Conservation (phyloP, 805 yeast species). For the Candida berthetii region DNA sequence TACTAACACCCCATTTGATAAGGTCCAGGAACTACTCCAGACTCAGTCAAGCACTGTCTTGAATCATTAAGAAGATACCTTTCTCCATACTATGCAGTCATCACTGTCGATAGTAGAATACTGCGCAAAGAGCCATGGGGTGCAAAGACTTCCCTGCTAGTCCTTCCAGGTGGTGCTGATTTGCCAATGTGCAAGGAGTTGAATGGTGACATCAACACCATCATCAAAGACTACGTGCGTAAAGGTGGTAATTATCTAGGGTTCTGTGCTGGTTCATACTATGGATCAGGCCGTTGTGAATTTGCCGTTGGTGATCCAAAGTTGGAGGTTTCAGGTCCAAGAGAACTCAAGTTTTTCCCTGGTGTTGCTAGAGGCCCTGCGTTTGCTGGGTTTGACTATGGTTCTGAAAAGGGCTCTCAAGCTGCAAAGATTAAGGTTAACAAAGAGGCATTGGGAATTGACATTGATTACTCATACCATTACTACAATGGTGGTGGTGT, state of each 20-base stretch:
- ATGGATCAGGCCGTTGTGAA: constrained; percentile 67
- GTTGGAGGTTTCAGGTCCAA: constrained; percentile 78
- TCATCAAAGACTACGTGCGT: constrained; percentile 57
- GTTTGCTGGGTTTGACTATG: constrained; percentile 73
- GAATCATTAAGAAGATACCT: constrained; percentile 69
- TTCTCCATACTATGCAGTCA: constrained; percentile 86
- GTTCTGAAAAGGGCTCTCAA: constrained; percentile 68
- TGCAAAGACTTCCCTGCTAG: constrained; percentile 68
- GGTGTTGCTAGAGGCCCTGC: constrained; percentile 83
- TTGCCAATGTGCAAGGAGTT: constrained; percentile 73
- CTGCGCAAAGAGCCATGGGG: constrained; percentile 85
- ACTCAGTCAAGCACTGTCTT: constrained; percentile 77
- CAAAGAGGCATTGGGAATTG: constrained; percentile 22
- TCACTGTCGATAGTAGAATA: constrained; percentile 56
- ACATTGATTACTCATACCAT: constrained; percentile 19
- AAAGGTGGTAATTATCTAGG: constrained; percentile 84
- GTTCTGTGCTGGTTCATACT: constrained; percentile 95
- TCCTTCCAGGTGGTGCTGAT: constrained; percentile 97
- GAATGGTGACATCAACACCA: constrained; percentile 60
- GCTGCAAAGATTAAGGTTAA: constrained; percentile 44
- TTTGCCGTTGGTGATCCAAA: constrained; percentile 69
- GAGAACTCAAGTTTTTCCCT: constrained; percentile 79
- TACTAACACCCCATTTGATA: constrained; percentile 5
- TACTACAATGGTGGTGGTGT: constrained; percentile 91
- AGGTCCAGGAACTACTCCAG: constrained; percentile 82